Base-by-base conservation (phyloP, 352 stramenopile genomes). In the Peronospora belbahrii region DNA sequence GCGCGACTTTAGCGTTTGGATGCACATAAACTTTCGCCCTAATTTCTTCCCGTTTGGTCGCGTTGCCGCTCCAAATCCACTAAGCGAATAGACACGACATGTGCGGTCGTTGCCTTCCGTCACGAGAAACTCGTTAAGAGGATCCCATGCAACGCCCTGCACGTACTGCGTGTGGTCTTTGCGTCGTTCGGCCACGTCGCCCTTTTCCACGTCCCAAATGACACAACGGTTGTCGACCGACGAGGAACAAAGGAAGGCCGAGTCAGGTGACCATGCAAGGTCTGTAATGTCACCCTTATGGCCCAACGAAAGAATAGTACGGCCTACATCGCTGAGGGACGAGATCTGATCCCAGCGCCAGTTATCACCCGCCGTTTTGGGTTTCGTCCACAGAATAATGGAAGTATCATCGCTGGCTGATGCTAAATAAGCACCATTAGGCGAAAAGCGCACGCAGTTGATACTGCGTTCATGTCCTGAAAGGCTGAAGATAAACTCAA, bases 121-220 rank as follows among this genome's bases (percentile, higher is more conserved):
- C 2, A 95, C 86, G 27, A 98, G 65, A 39, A 95, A 97, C 30
- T 97, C 83, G 15, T 89, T 95, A 9, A 96, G 81, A 6, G 95
- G 95, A 65, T 98, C 95, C 72, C 91, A 97, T 2, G 87, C 73
- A n/a, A 96, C 93, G 30, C 95, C 95, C 65, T 98, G 94, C 35
- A 98, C 91, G 65, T 97, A 98, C 58, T 97, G 85, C 31, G 74
- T 94, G 62, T 98, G 95, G 63, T 98, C 94, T 40, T 88, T 80
- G 68, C 87, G 59, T 23, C 68, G 62, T 68, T 92, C 89, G 52
- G 92, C 58, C 62, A 94, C 57, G 41, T 88, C 62, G 28, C 72
- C 70, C 23, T 74, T 86, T 25, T 79, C 65, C 6, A 83, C 62
- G 70, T 97, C 84, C 71, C 79, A 97, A 33, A 97, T 85, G 9